Evolutionary conservation across 345 rosid species (phyloP).

Genomic region (Populus euphratica): DNA sequence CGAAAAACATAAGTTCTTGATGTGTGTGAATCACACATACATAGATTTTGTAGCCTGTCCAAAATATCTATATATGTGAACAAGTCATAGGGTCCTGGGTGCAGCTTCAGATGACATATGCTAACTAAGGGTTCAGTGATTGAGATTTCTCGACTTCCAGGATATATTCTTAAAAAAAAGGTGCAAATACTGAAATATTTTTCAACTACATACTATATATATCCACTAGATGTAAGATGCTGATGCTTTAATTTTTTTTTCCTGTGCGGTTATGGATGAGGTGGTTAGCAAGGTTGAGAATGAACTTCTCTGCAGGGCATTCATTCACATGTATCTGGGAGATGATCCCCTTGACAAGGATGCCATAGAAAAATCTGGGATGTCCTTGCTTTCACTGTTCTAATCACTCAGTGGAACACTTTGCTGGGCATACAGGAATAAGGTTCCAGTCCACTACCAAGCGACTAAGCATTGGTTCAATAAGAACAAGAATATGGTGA

Average conservation of each 20-base stretch:
- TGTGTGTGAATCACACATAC: conserved; percentile 16
- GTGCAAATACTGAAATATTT: conserved; percentile 8
- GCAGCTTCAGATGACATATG: conserved; percentile 41
- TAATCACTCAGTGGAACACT: conserved; percentile 6
- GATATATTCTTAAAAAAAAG: conserved; percentile 37
- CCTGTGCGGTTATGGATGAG: conserved; percentile 39
- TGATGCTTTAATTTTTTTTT: not conserved
- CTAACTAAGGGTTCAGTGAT: conserved; percentile 43
- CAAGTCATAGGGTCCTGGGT: conserved; percentile 34
- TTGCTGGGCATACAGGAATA: conserved; percentile 14
- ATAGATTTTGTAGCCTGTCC: too few species aligned
- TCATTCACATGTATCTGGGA: conserved; percentile 43
- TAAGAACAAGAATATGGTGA: conserved; percentile 8
- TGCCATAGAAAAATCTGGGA: conserved; percentile 44
- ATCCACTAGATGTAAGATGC: not conserved
- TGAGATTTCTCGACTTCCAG: conserved; percentile 45
- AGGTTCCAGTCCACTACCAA: conserved; percentile 3
- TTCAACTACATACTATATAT: not conserved
- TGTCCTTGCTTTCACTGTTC: conserved; percentile 44
- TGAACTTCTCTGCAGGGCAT: conserved; percentile 56
- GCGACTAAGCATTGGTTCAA: conserved; percentile 4
- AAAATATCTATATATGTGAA: too few species aligned
- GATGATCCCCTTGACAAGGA: conserved; percentile 47
- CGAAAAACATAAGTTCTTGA: conserved; percentile 10
- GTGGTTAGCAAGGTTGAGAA: conserved; percentile 43